Percentiles rank a stretch among this genome's conserved stretches.
These are phyloP conservation scores for Ceratocystiopsis minuta DNA, from an alignment of 2,329 filamentous ascomycete species.

Conservation along the genomic window DNA sequence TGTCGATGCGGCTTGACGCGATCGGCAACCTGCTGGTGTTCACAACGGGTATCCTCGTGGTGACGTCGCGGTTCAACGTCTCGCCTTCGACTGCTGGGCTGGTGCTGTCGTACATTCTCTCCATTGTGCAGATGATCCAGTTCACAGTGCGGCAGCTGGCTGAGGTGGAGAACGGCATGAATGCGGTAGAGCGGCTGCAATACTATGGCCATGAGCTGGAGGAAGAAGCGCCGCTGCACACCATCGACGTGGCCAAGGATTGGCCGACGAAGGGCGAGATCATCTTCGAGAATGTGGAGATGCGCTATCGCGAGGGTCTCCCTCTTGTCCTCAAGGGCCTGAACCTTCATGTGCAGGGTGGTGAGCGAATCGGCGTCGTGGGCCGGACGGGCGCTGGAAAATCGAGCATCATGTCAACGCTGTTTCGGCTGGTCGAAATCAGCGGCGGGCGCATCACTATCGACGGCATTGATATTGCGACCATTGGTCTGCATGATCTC, in stretches of 20 bases:
- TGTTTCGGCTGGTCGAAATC: slow-evolving; percentile 59
- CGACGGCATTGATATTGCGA: slow-evolving; percentile 52
- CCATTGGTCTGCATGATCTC: slow-evolving; percentile 55
- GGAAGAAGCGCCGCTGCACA: slow-evolving; percentile 72
- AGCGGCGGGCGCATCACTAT: slow-evolving; percentile 44
- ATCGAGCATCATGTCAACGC: slow-evolving; percentile 64
- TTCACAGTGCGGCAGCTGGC: slow-evolving; percentile 87
- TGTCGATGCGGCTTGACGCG: slow-evolving; percentile 66
- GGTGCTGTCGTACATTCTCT: slow-evolving; percentile 81
- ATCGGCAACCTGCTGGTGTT: slow-evolving; percentile 78
- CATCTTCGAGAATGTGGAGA: slow-evolving; percentile 54
- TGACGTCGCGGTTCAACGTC: slow-evolving; percentile 76
- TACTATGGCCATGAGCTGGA: slow-evolving; percentile 80
- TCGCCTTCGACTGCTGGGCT: slow-evolving; percentile 71
- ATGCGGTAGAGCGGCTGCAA: slow-evolving; percentile 77
- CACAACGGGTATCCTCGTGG: slow-evolving; percentile 72
- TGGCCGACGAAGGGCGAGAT: slow-evolving; percentile 87
- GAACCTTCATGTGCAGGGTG: slow-evolving; percentile 52
- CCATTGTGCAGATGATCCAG: slow-evolving; percentile 89
- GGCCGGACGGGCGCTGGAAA: slow-evolving; percentile 72
- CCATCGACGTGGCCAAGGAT: slow-evolving; percentile 47
- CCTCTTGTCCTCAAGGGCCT: slow-evolving; percentile 57
- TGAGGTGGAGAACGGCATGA: slow-evolving; percentile 97
- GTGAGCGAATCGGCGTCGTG: slow-evolving; percentile 66
- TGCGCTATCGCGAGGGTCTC: slow-evolving; percentile 57